Percentiles rank a stretch among this genome's conserved stretches.
Conservation (phyloP, 495 filamentous ascomycete species). For the Ascobolus immersus region DNA sequence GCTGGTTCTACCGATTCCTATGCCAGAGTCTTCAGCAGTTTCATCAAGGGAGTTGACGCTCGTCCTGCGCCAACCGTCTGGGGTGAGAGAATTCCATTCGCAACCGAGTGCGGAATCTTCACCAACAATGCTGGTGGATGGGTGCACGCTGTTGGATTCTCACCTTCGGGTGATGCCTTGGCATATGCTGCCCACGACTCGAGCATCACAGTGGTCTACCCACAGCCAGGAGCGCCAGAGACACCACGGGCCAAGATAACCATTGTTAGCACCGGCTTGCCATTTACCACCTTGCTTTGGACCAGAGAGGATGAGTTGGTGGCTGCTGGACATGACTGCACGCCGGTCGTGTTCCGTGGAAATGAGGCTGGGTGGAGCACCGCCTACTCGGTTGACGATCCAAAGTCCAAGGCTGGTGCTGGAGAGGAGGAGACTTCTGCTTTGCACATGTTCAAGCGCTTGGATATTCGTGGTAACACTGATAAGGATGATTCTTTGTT, state of each 20-base stretch:
- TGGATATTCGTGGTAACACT: slow-evolving; percentile 63
- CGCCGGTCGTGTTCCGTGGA: slow-evolving; percentile 76
- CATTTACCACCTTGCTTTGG: slow-evolving; percentile 82
- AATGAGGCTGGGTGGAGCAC: slow-evolving; percentile 62
- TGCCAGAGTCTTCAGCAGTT: slow-evolving; percentile 78
- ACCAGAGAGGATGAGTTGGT: slow-evolving; percentile 80
- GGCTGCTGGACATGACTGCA: slow-evolving; percentile 87
- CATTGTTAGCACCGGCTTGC: slow-evolving; percentile 66
- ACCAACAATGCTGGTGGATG: slow-evolving; percentile 87
- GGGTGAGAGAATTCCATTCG: slow-evolving; percentile 90
- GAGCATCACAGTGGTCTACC: slow-evolving; percentile 87
- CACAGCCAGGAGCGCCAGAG: slow-evolving; percentile 45
- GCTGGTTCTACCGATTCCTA: slow-evolving; percentile 95
- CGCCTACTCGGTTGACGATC: slow-evolving; percentile 56
- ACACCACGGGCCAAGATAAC: slow-evolving; percentile 72
- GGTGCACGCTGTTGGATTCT: slow-evolving; percentile 79
- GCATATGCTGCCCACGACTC: slow-evolving; percentile 88
- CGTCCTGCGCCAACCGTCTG: slow-evolving; percentile 71
- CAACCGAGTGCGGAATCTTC: slow-evolving; percentile 91
- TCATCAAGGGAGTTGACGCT: slow-evolving; percentile 80
- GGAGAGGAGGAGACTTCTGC: slow-evolving; percentile 37
- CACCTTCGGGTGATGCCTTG: slow-evolving; percentile 68
- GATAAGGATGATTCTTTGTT: slow-evolving; percentile 63
- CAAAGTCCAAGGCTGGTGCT: slow-evolving; percentile 28
- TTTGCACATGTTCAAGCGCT: slow-evolving; percentile 96